Base-by-base conservation (phyloP, 2,329 filamentous ascomycete genomes). In the Metarhizium humberi region DNA sequence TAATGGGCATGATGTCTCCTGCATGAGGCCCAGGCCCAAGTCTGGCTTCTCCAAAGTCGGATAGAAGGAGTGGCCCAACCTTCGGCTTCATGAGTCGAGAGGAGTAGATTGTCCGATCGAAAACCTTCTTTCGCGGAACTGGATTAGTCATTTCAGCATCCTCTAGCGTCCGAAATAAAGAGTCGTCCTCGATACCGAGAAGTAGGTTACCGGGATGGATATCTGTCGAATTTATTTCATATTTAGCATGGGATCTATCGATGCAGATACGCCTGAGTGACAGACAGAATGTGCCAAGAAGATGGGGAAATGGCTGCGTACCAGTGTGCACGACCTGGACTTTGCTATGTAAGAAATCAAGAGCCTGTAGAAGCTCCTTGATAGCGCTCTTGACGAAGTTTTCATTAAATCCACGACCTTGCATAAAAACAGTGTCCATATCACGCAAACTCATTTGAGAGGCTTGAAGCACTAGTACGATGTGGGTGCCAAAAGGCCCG, bases 271-370 rank as follows among this genome's bases (percentile, higher is more conserved):
- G 25, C 25, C 3, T 1, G 25, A 25, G 25, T 4, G 25, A 25
- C 25, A 25, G 25, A 25, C 25, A 25, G 25, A 25, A 25, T 25
- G 25, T 25, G 25, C 1, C 1, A 25, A 25, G 25, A 25, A 1
- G 3, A 25, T 36, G 40, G 11, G 2, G 6, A 14, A 20, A 8
- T 20, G 16, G 42, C 42, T 38, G 57, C 60, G 0, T 62, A 69
- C 69, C 68, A 52, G 66, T 70, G 50, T 73, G 68, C 0, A 67
- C 62, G 2, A 62, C 48, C 10, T 66, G 50, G 0, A 61, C 67
- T 50, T 73, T 64, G 1, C 54, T 61, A 18, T 73, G 70, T 2
- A 72, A 56, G 46, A 70, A 72, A 25, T 71, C 65, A 43, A 73
- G 62, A 2, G 64, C 67, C 20, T 66, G 55, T n/a, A 71, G 61